Evolutionary conservation across 2,329 filamentous ascomycete species (phyloP).

Genomic region (Lasiodiplodia hormozganensis): DNA sequence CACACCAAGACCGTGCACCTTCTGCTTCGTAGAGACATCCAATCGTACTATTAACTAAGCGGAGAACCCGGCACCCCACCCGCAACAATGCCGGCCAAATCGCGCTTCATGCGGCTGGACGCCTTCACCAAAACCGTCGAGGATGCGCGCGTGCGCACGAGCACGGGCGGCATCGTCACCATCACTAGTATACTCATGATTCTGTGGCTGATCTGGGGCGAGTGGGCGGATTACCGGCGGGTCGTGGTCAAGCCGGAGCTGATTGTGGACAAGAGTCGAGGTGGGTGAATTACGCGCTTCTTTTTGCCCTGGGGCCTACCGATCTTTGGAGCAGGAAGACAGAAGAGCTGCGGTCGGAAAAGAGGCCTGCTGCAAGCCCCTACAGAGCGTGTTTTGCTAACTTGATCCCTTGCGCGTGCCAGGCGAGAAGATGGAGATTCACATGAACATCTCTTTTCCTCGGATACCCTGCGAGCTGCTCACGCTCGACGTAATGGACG

Average conservation of each 20-base stretch:
- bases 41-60: not conserved
- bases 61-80: not conserved
- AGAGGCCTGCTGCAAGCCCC: not conserved
- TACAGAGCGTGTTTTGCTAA: conserved; percentile 16
- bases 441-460: conserved; percentile 96
- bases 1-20: not conserved
- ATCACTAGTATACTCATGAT: conserved; percentile 89
- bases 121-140: conserved; percentile 99
- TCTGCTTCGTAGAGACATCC: not conserved
- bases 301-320: not conserved
- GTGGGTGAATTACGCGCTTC: conserved; percentile 55
- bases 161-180: conserved; percentile 93
- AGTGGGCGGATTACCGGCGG: conserved; percentile 93
- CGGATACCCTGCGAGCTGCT: conserved; percentile 92
- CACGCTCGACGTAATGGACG: conserved; percentile 98
- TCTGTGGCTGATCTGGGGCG: conserved; percentile 87
- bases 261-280: conserved; percentile 95
- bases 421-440: conserved; percentile 99
- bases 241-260: conserved; percentile 89
- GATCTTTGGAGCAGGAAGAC: not conserved
- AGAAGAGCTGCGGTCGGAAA: not conserved
- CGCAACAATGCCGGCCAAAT: conserved; percentile 81
- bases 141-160: conserved; percentile 94
- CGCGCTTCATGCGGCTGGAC: conserved; percentile 93
- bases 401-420: conserved; percentile 24